Base-by-base conservation (phyloP, 2,329 filamentous ascomycete species). In the Furcasterigmium sp. region DNA sequence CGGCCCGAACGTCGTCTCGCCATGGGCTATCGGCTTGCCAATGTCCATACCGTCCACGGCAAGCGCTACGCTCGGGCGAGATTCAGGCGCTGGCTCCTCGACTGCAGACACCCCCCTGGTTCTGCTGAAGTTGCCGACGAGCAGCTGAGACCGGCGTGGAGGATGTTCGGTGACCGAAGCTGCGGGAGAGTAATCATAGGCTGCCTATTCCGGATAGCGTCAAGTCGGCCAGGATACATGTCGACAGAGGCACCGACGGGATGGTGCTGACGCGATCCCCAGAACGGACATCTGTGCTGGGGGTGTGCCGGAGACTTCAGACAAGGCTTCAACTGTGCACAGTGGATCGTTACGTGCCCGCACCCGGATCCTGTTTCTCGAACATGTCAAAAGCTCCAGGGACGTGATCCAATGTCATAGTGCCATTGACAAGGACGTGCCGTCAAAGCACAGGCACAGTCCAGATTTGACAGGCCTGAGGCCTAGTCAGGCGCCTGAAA, bases 111-210 rank as follows among this genome's bases (percentile, higher is more conserved):
- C 23, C 36, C 25, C 36, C 36, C 21, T 38, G 36, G 50, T 56
- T 49, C 53, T 44, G 56, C 45, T 45, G 49, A 46, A 48, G 57
- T 56, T 50, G 23, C 19, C 20, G 17, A n/a, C 11, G 44, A 52
- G 53, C 53, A 54, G 51, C 52, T 50, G 43, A 45, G 61, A 61
- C 65, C 64, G 65, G 63, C 49, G 53, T 55, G 59, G 54, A 53
- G 56, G 53, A 51, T 48, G 53, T 56, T 70, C 68, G 68, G 68
- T 65, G 54, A 68, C 68, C 68, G 68, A 70, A 68, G 57, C 54
- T 59, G 56, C 57, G 61, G 57, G 56, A 48, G 51, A 55, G 63
- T 60, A 55, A 57, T 57, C 59, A 57, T 56, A 51, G 58, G 52
- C 59, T 64, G 56, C 63, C 60, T 56, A 49, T 61, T 62, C 58